These are phyloP conservation scores for Fomitiporia mediterranea DNA, from an alignment of 1,284 basidiomycete species.

Conservation along the genomic window DNA sequence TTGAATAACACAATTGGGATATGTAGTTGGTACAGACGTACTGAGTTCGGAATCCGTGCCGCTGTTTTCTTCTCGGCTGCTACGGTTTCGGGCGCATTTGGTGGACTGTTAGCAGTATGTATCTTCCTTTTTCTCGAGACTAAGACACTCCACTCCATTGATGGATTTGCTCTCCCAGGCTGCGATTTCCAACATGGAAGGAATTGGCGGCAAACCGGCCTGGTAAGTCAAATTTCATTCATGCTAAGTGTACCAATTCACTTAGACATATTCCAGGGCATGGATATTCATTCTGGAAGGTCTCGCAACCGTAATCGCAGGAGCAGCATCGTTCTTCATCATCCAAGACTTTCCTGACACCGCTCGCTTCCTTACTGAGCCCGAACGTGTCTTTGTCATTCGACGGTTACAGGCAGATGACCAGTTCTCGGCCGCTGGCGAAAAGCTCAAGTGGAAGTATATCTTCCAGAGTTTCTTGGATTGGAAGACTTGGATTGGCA, in stretches of 20 bases:
- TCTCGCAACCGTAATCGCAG: slow-evolving; percentile 30
- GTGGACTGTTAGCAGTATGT: slow-evolving; percentile 17
- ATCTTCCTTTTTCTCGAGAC: not conserved
- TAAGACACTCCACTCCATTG: not conserved
- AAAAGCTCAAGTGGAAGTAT: slow-evolving; percentile 56
- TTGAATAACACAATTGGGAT: too few species aligned
- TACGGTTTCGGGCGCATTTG: slow-evolving; percentile 25
- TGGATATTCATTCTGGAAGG: slow-evolving; percentile 29
- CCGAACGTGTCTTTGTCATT: slow-evolving; percentile 39
- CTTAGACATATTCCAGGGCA: too few species aligned
- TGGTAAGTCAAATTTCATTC: slow-evolving; percentile 19
- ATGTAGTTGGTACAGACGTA: slow-evolving; percentile 25
- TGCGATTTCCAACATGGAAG: slow-evolving; percentile 26
- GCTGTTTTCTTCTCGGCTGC: slow-evolving; percentile 28
- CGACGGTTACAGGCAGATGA: slow-evolving; percentile 64
- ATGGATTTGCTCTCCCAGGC: slow-evolving; percentile 8
- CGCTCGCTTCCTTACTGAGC: slow-evolving; percentile 35
- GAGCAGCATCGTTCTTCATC: slow-evolving; percentile 34
- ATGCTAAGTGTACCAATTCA: too few species aligned
- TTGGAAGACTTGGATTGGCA: slow-evolving; percentile 71
- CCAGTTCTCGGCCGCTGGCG: slow-evolving; percentile 69
- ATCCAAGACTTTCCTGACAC: slow-evolving; percentile 39
- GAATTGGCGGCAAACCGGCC: slow-evolving; percentile 27
- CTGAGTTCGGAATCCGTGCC: slow-evolving; percentile 25
- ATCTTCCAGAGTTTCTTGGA: slow-evolving; percentile 58